Base-by-base conservation (phyloP, 768 basidiomycete species). In the Suillus variegatus region DNA sequence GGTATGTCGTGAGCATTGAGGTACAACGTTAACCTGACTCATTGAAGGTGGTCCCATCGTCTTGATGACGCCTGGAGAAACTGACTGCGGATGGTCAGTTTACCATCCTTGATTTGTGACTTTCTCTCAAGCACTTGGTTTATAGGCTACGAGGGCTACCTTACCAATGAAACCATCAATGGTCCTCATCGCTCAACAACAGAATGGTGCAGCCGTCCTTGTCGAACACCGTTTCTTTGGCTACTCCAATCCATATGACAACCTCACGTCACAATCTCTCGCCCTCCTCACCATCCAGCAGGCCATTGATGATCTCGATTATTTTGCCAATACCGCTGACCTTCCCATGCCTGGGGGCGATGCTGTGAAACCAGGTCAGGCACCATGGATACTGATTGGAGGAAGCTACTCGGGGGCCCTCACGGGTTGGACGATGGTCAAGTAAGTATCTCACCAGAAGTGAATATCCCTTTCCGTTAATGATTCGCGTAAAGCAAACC, bases 161-260 rank as follows among this genome's bases (percentile, higher is more conserved):
- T 91, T 55, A 88, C 88, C 18, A 91, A 91, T 70, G 60, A 35
- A 14, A 88, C 86, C 6, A 84, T 92, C 68, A 86, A 83, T 66
- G 90, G 90, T n/a, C 13, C 79, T 81, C 62, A 52, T 52, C 2
- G 51, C 51, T 10, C 51, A 52, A 1, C 51, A 52, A 52, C 51
- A 52, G 8, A 52, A 85, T 89, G 65, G 87, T 88, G 12, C 86
- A 89, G 71, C 84, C 9, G 78, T 92, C 67, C 77, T 91, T 36
- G 66, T 91, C 36, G 90, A 92, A 69, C 91, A 92, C 71, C 83
- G 91, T 25, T 93, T 88, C 80, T 92, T 87, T 66, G 91, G 91
- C n/a, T 75, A 84, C 16, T 92, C 90, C 65, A 93, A 91, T 72
- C 91, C 91, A 5, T 82, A 81, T 57, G 22, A 83, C 28, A 82